Conservation (phyloP, 306 rosid species). For the Neltuma alba region DNA sequence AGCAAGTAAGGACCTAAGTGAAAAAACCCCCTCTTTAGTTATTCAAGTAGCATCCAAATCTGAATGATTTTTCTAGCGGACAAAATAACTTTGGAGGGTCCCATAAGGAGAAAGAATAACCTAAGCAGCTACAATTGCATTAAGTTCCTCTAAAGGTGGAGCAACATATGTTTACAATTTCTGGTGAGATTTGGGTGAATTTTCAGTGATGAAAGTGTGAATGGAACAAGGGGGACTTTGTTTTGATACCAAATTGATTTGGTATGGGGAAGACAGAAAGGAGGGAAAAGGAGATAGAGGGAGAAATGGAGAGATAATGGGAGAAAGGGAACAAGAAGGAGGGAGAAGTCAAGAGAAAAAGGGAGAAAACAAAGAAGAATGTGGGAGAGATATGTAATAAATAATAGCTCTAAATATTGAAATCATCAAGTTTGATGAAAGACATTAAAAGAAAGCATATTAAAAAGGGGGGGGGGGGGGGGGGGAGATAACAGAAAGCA, state of each 20-base stretch:
- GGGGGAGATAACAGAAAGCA: not conserved
- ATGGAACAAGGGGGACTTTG: not conserved
- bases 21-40: not conserved
- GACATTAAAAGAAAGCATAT: not conserved
- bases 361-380: not conserved
- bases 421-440: not conserved
- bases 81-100: too few species aligned
- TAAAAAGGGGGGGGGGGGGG: not conserved
- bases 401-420: not conserved
- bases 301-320: not conserved
- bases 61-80: too few species aligned
- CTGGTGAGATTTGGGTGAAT: not conserved
- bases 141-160: not conserved
- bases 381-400: not conserved
- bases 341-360: not conserved
- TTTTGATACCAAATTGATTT: not conserved
- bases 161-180: not conserved
- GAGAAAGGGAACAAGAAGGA: not conserved
- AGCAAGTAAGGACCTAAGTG: not conserved
- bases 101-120: too few species aligned
- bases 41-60: too few species aligned
- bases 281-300: not conserved
- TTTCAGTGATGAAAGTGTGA: not conserved
- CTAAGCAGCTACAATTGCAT: too few species aligned
- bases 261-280: not conserved